Evolutionary conservation across 2,329 filamentous ascomycete genomes (phyloP).

Genomic region (Hymenotorrendiella dingleyae): DNA sequence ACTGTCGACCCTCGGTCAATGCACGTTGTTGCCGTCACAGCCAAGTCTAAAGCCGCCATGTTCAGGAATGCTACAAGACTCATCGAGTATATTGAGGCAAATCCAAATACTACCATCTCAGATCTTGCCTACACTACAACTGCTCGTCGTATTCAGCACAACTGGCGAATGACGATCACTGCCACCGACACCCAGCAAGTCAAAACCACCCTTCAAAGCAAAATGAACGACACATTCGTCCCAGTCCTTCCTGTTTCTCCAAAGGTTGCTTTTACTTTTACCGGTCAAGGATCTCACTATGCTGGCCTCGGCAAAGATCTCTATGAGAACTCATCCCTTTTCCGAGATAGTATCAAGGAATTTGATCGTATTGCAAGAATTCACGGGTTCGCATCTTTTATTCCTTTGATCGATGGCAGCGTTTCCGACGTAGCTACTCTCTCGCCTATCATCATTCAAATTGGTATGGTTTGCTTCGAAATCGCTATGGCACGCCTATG

Average conservation of each 20-base stretch:
- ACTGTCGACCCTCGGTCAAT: constrained; percentile 37
- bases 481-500: constrained; percentile 50
- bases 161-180: constrained; percentile 47
- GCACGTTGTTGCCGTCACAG: constrained; percentile 44
- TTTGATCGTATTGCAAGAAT: constrained; percentile 15
- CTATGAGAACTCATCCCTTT: constrained; percentile 33
- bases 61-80: constrained; percentile 23
- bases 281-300: constrained; percentile 34
- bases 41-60: constrained; percentile 32
- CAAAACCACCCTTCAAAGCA: constrained; percentile 42
- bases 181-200: constrained; percentile 38
- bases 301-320: constrained; percentile 16
- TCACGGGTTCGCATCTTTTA: constrained; percentile 20
- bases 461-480: constrained; percentile 47
- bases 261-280: constrained; percentile 28
- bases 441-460: constrained; percentile 47
- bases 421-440: constrained; percentile 34
- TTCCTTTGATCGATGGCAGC: constrained; percentile 39
- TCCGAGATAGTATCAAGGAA: constrained; percentile 14
- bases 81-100: constrained; percentile 19
- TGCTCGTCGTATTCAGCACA: constrained; percentile 51
- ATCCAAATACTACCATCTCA: constrained; percentile 18
- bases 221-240: constrained; percentile 37
- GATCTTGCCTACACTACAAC: constrained; percentile 30
- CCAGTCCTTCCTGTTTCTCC: constrained; percentile 29